Evolutionary conservation across 257 asterid genomes (phyloP).

Genomic region (Scutellaria minor): DNA sequence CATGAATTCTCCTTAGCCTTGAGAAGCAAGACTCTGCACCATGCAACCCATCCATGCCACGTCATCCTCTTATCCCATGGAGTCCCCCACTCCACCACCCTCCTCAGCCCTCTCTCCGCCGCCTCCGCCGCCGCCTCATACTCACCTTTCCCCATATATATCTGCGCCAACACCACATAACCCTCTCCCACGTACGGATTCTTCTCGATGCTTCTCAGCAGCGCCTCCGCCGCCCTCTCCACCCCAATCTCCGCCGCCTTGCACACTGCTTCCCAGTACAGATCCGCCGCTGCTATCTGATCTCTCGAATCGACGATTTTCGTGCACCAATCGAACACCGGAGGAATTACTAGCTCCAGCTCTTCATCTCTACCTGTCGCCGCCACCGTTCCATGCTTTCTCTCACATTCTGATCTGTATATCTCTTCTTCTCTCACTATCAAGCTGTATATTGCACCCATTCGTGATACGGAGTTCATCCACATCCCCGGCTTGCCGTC

Average conservation of each 20-base stretch:
- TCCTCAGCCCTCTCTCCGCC: constrained; percentile 66
- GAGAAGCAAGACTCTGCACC: constrained; percentile 72
- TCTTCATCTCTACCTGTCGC: constrained; percentile 53
- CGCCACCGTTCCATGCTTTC: neutral
- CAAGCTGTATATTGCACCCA: constrained; percentile 68
- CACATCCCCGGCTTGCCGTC: constrained; percentile 88
- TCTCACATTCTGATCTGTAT: constrained; percentile 25
- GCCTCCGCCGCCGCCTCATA: constrained; percentile 68
- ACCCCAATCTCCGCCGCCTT: constrained; percentile 47
- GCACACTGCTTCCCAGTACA: constrained; percentile 92
- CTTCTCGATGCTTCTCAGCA: constrained; percentile 60
- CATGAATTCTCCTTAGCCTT: constrained; percentile 69
- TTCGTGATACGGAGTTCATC: constrained; percentile 73
- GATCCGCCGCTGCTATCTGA: constrained; percentile 63
- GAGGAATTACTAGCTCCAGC: constrained; percentile 74
- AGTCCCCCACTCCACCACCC: constrained; percentile 85
- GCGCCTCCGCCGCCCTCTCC: constrained; percentile 60
- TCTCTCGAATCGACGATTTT: constrained; percentile 51
- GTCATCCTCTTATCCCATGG: constrained; percentile 97
- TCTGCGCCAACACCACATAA: constrained; percentile 69
- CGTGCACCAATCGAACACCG: constrained; percentile 60
- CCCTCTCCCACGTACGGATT: constrained; percentile 83
- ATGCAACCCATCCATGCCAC: constrained; percentile 93
- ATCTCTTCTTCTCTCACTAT: constrained; percentile 71
- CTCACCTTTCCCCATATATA: constrained; percentile 58